These are phyloP conservation scores for Colletotrichum simmondsii DNA, from an alignment of 2,329 filamentous ascomycete species.

Conservation along the genomic window DNA sequence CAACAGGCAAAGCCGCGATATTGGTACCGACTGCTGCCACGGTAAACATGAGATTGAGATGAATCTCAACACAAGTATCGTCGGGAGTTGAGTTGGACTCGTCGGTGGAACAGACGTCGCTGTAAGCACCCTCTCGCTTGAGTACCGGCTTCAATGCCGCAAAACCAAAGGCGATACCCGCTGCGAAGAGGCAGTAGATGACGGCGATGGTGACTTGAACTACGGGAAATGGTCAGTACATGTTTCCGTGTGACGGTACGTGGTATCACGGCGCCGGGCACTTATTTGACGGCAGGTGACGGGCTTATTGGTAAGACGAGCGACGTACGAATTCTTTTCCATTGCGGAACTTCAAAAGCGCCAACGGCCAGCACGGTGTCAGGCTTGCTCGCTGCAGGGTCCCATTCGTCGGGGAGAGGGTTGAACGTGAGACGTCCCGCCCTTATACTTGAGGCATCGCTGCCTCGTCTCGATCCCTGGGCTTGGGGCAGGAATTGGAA, in stretches of 20 bases:
- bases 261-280: background rate
- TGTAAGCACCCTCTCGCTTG: slow-evolving; percentile 78
- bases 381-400: slow-evolving; percentile 52
- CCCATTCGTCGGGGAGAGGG: slow-evolving; percentile 63
- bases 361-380: slow-evolving; percentile 59
- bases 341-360: slow-evolving; percentile 64
- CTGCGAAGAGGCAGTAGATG: slow-evolving; percentile 49
- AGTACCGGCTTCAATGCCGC: slow-evolving; percentile 86
- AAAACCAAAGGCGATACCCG: slow-evolving; percentile 86
- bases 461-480: slow-evolving; percentile 51
- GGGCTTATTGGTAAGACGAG: background rate
- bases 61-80: slow-evolving; percentile 64
- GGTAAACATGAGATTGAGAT: slow-evolving; percentile 92
- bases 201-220: slow-evolving; percentile 52
- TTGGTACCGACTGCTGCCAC: slow-evolving; percentile 89
- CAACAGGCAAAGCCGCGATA: slow-evolving; percentile 85
- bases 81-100: slow-evolving; percentile 37
- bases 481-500: slow-evolving; percentile 55
- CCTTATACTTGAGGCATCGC: slow-evolving; percentile 57
- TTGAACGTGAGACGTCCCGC: slow-evolving; percentile 65
- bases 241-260: background rate
- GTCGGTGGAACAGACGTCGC: slow-evolving; percentile 64
- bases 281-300: background rate
- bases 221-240: slow-evolving; percentile 32
- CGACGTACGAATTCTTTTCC: slow-evolving; percentile 63